A percentile compares a stretch with the other conserved stretches of the same genome.
These are phyloP conservation scores for Naganishia sp. DNA, from an alignment of 1,284 basidiomycete genomes.

Conservation along the genomic window DNA sequence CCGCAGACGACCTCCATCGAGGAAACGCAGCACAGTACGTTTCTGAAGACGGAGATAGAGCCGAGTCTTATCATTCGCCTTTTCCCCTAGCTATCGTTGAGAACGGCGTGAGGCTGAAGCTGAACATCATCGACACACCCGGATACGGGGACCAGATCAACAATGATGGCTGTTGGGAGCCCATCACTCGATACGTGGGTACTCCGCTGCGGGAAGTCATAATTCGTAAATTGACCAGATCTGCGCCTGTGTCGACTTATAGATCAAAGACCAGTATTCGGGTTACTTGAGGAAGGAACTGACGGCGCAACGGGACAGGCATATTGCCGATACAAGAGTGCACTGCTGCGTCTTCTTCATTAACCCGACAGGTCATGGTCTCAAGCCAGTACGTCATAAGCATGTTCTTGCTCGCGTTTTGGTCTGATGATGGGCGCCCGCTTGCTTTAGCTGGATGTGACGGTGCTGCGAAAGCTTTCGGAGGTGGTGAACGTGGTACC, in stretches of 20 bases:
- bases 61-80: constrained; percentile 1
- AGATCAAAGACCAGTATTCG: constrained; percentile 86
- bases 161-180: constrained; percentile 99
- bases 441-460: constrained; percentile 74
- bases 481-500: constrained; percentile 99
- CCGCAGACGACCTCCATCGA: constrained; percentile 97
- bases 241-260: not conserved
- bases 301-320: constrained; percentile 96
- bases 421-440: not conserved
- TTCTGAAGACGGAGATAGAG: not conserved
- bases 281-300: constrained; percentile 98
- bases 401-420: not conserved
- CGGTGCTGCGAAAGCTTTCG: constrained; percentile 97
- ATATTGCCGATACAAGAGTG: constrained; percentile 97
- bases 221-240: not conserved
- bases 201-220: not conserved
- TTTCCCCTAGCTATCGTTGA: constrained; percentile 77
- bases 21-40: constrained; percentile 88
- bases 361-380: constrained; percentile 90
- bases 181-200: constrained; percentile 95
- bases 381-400: constrained; percentile 62
- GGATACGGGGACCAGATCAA: constrained; percentile 98
- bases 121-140: constrained; percentile 99
- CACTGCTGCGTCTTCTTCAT: constrained; percentile 99
- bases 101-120: constrained; percentile 88